Evolutionary conservation across 2,329 filamentous ascomycete species (phyloP).

Genomic region (Epichloe typhina): DNA sequence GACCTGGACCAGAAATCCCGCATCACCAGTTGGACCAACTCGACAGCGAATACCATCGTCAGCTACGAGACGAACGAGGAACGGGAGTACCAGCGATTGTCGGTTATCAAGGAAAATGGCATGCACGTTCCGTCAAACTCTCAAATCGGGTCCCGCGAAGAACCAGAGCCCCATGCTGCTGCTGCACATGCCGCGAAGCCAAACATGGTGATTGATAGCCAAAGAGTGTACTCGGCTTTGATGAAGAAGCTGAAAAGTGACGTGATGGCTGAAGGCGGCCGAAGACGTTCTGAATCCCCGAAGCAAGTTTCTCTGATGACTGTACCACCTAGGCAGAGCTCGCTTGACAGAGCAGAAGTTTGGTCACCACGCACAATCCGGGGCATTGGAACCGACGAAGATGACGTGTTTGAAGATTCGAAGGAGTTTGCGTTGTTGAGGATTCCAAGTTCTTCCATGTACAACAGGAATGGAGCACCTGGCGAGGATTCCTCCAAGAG

Average conservation of each 20-base stretch:
- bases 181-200: slow-evolving; percentile 9
- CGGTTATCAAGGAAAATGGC: slow-evolving; percentile 48
- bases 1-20: slow-evolving; percentile 43
- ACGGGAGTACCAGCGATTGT: slow-evolving; percentile 44
- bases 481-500: not conserved
- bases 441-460: not conserved
- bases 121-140: slow-evolving; percentile 25
- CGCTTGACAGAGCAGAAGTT: slow-evolving; percentile 6
- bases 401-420: slow-evolving; percentile 17
- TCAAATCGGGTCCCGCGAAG: not conserved
- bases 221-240: slow-evolving; percentile 51
- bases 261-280: slow-evolving; percentile 10
- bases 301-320: not conserved
- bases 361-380: slow-evolving; percentile 20
- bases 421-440: slow-evolving; percentile 1
- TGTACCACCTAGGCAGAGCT: slow-evolving; percentile 8
- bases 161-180: not conserved
- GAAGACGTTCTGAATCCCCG: not conserved
- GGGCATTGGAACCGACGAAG: slow-evolving; percentile 19
- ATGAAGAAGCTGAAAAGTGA: slow-evolving; percentile 39
- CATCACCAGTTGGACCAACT: slow-evolving; percentile 61
- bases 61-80: slow-evolving; percentile 27
- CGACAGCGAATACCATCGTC: slow-evolving; percentile 41
- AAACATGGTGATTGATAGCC: slow-evolving; percentile 32
- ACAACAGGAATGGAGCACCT: not conserved